These are phyloP conservation scores for Starmerella ratchasimensis DNA, from an alignment of 805 yeast genomes.

Conservation along the genomic window DNA sequence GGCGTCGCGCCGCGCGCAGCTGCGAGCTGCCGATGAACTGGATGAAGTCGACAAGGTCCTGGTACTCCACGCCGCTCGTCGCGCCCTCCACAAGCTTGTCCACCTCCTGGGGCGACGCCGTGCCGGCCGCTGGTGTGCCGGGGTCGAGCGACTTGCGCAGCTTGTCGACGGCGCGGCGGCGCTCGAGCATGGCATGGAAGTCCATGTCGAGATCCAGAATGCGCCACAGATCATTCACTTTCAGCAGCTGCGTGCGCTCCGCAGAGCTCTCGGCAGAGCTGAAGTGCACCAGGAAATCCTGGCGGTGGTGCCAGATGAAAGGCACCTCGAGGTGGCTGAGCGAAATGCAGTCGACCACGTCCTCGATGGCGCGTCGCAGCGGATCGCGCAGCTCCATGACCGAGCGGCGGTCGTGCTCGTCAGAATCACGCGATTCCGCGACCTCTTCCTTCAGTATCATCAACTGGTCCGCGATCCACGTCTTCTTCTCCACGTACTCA, in stretches of 20 bases:
- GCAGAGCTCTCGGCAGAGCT: slow-evolving; percentile 30
- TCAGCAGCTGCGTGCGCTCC: slow-evolving; percentile 29
- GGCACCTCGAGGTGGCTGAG: slow-evolving; percentile 83
- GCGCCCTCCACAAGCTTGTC: slow-evolving; percentile 40
- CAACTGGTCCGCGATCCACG: slow-evolving; percentile 64
- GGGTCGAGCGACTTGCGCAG: slow-evolving; percentile 23
- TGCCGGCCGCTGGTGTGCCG: slow-evolving; percentile 26
- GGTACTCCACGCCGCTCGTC: slow-evolving; percentile 59
- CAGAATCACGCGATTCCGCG: slow-evolving; percentile 23
- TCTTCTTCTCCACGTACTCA: slow-evolving; percentile 58
- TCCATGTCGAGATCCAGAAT: slow-evolving; percentile 76
- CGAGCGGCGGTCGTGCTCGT: not conserved
- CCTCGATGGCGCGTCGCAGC: slow-evolving; percentile 53
- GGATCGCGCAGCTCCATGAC: slow-evolving; percentile 23
- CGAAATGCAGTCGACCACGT: slow-evolving; percentile 58
- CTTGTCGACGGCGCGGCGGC: slow-evolving; percentile 47
- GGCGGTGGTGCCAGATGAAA: slow-evolving; percentile 86
- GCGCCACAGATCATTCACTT: slow-evolving; percentile 85
- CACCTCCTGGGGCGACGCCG: not conserved
- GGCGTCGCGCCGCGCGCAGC: slow-evolving; percentile 30
- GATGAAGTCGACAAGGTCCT: slow-evolving; percentile 74
- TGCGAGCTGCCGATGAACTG: slow-evolving; percentile 56
- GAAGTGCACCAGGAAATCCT: slow-evolving; percentile 64
- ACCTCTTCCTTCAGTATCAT: slow-evolving; percentile 41
- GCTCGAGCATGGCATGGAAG: slow-evolving; percentile 70